Conservation (phyloP, 1,284 basidiomycete genomes). For the Termitomyces sp. region DNA sequence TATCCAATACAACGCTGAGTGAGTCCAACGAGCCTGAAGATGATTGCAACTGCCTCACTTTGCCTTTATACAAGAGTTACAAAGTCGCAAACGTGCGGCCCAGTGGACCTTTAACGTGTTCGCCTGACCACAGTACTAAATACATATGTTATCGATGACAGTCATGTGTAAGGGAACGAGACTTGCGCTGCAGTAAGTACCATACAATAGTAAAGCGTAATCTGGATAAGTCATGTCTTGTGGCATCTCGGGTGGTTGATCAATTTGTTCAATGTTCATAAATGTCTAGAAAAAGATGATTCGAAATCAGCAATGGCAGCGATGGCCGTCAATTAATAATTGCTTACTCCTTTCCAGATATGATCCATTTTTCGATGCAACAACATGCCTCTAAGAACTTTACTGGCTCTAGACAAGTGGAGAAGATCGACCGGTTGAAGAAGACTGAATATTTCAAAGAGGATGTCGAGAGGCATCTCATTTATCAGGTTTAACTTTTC, state of each 20-base stretch:
- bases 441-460: conserved; percentile 14
- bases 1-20: neutral
- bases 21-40: neutral
- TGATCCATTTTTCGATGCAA: neutral
- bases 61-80: neutral
- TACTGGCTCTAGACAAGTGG: conserved; percentile 10
- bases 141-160: neutral
- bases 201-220: conserved; percentile 11
- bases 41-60: neutral
- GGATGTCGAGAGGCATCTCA: conserved; percentile 15
- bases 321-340: too few species aligned
- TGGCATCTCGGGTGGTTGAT: conserved; percentile 8
- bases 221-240: conserved; percentile 8
- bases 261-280: conserved; percentile 1
- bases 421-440: conserved; percentile 12
- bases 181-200: conserved; percentile 9
- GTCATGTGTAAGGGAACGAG: neutral
- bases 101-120: conserved; percentile 4
- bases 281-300: neutral
- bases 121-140: conserved; percentile 1
- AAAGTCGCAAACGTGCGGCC: conserved; percentile 9
- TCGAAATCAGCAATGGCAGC: neutral
- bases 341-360: conserved; percentile 15
- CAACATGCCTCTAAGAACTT: conserved; percentile 8
- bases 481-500: conserved; percentile 3